These are phyloP conservation scores for Nicotiana noctiflora DNA, from an alignment of 257 asterid genomes.

Conservation along the genomic window DNA sequence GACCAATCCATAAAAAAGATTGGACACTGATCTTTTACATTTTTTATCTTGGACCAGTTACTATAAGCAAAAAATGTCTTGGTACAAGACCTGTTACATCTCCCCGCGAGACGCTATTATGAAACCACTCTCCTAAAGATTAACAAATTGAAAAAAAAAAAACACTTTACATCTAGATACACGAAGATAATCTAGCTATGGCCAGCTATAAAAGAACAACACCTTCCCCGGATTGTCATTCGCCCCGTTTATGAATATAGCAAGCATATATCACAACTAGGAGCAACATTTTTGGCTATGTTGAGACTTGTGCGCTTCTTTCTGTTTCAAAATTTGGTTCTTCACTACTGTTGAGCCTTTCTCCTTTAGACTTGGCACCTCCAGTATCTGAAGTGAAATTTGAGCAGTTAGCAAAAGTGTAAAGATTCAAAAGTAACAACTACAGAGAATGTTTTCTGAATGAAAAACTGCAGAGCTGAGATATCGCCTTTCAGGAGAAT, in stretches of 20 bases:
- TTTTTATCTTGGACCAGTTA: too few species aligned
- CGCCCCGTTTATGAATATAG: background rate
- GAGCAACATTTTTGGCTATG: constrained; percentile 45
- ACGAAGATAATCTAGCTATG: background rate
- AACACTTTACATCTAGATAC: background rate
- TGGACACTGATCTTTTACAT: too few species aligned
- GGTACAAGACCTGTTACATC: background rate
- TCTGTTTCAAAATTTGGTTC: constrained; percentile 59
- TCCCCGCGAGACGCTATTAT: background rate
- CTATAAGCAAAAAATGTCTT: too few species aligned
- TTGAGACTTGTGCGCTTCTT: constrained; percentile 19
- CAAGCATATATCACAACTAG: constrained; percentile 10
- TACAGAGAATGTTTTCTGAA: background rate
- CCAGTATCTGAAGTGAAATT: constrained; percentile 47
- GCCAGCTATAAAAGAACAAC: background rate
- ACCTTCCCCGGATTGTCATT: background rate
- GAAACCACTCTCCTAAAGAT: background rate
- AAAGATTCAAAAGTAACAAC: background rate
- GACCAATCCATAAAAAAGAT: too few species aligned
- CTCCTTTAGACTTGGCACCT: constrained; percentile 71
- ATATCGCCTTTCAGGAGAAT: background rate
- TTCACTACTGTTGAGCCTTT: constrained; percentile 72
- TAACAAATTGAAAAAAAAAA: background rate
- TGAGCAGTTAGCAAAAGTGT: background rate
- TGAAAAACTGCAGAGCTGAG: background rate